A percentile compares a stretch with the other conserved stretches of the same genome.
Evolutionary conservation across 129 eudicot genomes (phyloP).

Genomic region (Tagetes erecta): DNA sequence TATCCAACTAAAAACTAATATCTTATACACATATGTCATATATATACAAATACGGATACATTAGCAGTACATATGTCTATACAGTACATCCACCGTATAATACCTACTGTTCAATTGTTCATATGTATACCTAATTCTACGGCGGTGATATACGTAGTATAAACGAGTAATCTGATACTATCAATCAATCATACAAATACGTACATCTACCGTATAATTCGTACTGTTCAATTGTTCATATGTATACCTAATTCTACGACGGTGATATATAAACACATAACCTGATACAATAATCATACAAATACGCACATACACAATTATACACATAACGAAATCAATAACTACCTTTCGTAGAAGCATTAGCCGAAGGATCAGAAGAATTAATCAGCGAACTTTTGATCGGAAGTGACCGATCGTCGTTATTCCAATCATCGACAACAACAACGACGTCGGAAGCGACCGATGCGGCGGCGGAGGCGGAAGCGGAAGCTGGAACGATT

Average conservation of each 20-base stretch:
- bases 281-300: conserved; percentile 1
- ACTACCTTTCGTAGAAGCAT: conserved; percentile 60
- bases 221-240: conserved; percentile 8
- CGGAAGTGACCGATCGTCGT: conserved; percentile 40
- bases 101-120: too few relatives aligned
- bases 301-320: neutral
- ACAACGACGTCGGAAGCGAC: conserved; percentile 35
- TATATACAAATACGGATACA: neutral
- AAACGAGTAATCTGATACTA: too few relatives aligned
- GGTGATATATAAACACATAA: neutral
- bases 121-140: too few relatives aligned
- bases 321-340: neutral
- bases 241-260: neutral
- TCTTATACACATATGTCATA: neutral
- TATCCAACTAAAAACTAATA: conserved; percentile 20
- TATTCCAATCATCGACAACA: conserved; percentile 46
- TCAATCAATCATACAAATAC: too few relatives aligned
- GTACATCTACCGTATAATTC: neutral
- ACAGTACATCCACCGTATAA: too few relatives aligned
- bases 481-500: conserved; percentile 35
- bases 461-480: conserved; percentile 17
- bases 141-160: too few relatives aligned
- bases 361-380: conserved; percentile 49
- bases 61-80: too few relatives aligned
- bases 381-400: conserved; percentile 42